These are phyloP conservation scores for Neonectria punicea DNA, from an alignment of 2,329 filamentous ascomycete species.

Conservation along the genomic window DNA sequence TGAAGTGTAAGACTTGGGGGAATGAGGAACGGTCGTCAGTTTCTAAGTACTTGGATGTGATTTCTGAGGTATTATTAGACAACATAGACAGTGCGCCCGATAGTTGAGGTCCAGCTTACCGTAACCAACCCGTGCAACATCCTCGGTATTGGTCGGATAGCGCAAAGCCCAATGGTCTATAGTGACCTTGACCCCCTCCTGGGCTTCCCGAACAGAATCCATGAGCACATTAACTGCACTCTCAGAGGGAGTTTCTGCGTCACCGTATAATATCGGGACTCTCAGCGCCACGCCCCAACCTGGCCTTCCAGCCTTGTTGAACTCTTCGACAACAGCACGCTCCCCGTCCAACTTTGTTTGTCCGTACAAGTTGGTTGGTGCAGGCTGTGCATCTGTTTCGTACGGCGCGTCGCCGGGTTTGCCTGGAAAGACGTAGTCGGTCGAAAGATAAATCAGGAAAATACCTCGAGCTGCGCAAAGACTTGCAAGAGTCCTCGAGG, in stretches of 20 bases:
- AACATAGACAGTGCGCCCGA: conserved; percentile 1
- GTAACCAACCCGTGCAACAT: conserved; percentile 81
- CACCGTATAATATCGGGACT: conserved; percentile 86
- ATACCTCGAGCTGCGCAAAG: conserved; percentile 71
- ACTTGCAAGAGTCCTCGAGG: conserved; percentile 73
- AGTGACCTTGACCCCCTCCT: conserved; percentile 70
- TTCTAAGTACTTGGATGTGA: conserved; percentile 75
- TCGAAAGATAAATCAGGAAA: conserved; percentile 81
- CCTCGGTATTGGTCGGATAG: conserved; percentile 90
- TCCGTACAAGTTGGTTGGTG: conserved; percentile 80
- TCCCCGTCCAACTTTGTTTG: conserved; percentile 71
- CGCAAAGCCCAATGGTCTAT: conserved; percentile 90
- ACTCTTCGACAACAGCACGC: conserved; percentile 72
- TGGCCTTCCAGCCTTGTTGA: conserved; percentile 56
- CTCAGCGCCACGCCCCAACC: conserved; percentile 76
- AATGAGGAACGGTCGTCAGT: conserved; percentile 62
- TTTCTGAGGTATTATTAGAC: conserved; percentile 59
- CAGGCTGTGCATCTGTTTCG: conserved; percentile 68
- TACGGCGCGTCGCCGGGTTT: conserved; percentile 86
- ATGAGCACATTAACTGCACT: conserved; percentile 86
- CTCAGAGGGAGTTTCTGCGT: conserved; percentile 74
- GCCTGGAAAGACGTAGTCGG: conserved; percentile 83
- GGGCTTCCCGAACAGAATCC: conserved; percentile 78
- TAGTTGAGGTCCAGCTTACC: conserved; percentile 56
- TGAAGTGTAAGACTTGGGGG: conserved; percentile 84